Evolutionary conservation across 2,329 filamentous ascomycete genomes (phyloP), one percentile per base, ranked within the genome.

Genomic region (Thelonectria discophora): DNA sequence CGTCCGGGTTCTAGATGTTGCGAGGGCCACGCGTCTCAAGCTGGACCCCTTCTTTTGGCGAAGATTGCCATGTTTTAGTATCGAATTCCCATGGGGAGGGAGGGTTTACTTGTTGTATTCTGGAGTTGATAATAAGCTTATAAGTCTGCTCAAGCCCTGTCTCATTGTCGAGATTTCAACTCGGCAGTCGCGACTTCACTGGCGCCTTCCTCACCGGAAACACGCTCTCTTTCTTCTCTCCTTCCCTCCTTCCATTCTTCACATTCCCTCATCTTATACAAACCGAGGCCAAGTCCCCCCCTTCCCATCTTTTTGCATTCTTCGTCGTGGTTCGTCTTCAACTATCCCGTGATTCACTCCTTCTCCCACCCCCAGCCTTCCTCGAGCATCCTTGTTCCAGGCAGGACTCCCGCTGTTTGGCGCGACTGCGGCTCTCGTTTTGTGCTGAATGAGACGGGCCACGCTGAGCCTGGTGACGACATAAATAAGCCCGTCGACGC

Each of bases 341-440:
- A 65, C 62, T 32, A 34, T 42, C 30, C 24, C 39, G 45, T 57
- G 17, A 51, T 49, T 63, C 53, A 58, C 13, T 34, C 32, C 32
- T 9, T 13, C 12, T 34, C 7, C 60, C 55, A 56, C 45, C 45
- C 49, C 55, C 65, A 68, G 66, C 66, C 68, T 48, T 63, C 20
- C 63, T 57, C 64, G 52, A 65, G 63, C 54, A 70, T 68, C 54
- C 64, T 50, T 56, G 57, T n/a, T 53, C 66, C 51, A 24, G 24
- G 24, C 24, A 24, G 24, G 24, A 24, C 24, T 24, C 24, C 24
- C 24, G 24, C 24, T 24, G 24, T 24, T 24, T 24, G 24, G 59
- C 37, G 49, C 61, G 63, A 64, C 30, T 46, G 37, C 21, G 60
- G 51, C 46, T 39, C 47, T 54, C 24, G 60, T 62, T 58, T 62